phyloP scores from a whole-genome alignment of 208 protist species.

The Acanthamoeba castellanii region DNA sequence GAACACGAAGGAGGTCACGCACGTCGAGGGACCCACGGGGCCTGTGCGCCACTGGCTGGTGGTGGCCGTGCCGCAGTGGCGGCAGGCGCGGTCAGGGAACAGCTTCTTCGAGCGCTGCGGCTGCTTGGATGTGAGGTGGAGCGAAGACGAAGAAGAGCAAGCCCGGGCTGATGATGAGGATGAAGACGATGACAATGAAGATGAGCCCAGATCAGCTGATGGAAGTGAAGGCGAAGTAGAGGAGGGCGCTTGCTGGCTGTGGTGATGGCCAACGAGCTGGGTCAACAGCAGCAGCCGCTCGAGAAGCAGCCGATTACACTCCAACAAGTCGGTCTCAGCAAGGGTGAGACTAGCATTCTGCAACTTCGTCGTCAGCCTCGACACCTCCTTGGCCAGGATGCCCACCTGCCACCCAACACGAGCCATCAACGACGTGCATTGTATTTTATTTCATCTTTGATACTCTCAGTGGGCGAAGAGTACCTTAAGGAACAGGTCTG shows the following conservation, averaged over 20 bases:
- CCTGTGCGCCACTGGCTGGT: background rate
- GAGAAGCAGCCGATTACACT: background rate
- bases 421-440: too few relatives aligned
- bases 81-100: background rate
- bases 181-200: background rate
- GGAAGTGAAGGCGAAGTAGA: too few relatives aligned
- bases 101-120: background rate
- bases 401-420: too few relatives aligned
- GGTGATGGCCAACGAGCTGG: too few relatives aligned
- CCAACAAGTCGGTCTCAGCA: background rate
- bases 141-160: too few relatives aligned
- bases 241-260: too few relatives aligned
- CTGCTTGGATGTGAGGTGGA: background rate
- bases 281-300: too few relatives aligned
- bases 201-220: background rate
- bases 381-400: background rate
- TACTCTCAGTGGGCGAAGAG: too few relatives aligned
- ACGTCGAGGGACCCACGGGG: background rate
- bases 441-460: too few relatives aligned
- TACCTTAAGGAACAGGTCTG: too few relatives aligned
- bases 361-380: background rate
- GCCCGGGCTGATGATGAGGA: background rate
- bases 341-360: background rate
- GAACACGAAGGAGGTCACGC: background rate
- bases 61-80: background rate